Evolutionary conservation across 2,329 filamentous ascomycete species (phyloP).

Genomic region (Ambrosiella beaveri): DNA sequence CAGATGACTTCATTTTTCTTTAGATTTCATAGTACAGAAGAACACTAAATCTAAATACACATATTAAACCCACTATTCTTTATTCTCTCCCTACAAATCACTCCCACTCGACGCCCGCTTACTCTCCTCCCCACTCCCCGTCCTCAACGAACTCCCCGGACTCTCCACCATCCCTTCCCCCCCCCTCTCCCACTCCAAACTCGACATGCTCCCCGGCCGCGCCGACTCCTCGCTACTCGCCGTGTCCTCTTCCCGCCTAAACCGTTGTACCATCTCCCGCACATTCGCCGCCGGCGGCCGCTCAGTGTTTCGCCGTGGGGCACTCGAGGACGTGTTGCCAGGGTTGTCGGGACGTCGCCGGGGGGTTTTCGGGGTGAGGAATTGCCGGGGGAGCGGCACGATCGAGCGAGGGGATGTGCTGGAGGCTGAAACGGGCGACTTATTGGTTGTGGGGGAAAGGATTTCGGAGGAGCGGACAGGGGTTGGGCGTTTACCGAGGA

Average conservation of each 20-base stretch:
- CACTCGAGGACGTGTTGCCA: not conserved
- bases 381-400: not conserved
- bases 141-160: not conserved
- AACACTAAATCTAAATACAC: not conserved
- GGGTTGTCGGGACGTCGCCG: not conserved
- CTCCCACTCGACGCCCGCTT: not conserved
- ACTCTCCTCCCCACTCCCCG: not conserved
- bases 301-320: not conserved
- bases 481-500: not conserved
- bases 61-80: not conserved
- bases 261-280: not conserved
- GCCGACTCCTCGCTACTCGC: constrained; percentile 2
- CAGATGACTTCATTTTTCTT: too few species aligned
- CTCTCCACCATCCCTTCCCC: not conserved
- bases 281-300: constrained; percentile 3
- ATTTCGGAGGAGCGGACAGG: not conserved
- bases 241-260: not conserved
- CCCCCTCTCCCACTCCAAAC: not conserved
- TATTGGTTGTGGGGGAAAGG: too few species aligned
- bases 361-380: constrained; percentile 5
- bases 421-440: too few species aligned
- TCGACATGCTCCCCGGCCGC: constrained; percentile 4
- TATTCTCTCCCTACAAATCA: not conserved
- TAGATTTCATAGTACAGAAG: too few species aligned
- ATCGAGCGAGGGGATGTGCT: not conserved